These are phyloP conservation scores for Cryoendolithus antarcticus DNA, from an alignment of 2,329 filamentous ascomycete species.

Conservation along the genomic window DNA sequence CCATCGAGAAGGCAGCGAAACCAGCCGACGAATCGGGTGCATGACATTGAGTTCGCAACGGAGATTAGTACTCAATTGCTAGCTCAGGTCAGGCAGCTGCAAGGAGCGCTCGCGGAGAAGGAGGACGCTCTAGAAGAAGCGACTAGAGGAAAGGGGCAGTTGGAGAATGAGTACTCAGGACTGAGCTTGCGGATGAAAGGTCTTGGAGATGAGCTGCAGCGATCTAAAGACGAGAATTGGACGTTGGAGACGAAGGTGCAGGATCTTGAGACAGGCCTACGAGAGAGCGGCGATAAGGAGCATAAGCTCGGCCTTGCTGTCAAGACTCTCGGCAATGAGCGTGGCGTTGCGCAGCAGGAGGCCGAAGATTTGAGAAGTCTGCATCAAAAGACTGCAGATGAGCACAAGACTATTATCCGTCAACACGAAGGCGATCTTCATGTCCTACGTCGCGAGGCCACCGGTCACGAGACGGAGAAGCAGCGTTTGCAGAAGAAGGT, in stretches of 20 bases:
- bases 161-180: constrained; percentile 72
- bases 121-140: constrained; percentile 72
- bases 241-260: constrained; percentile 86
- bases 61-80: constrained; percentile 93
- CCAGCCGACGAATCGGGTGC: constrained; percentile 73
- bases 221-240: constrained; percentile 98
- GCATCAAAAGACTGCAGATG: constrained; percentile 68
- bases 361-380: constrained; percentile 77
- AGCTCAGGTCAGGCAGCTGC: constrained; percentile 83
- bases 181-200: constrained; percentile 68
- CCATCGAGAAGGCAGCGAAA: constrained; percentile 74
- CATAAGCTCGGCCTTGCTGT: constrained; percentile 66
- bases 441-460: constrained; percentile 66
- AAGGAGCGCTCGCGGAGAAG: constrained; percentile 71
- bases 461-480: constrained; percentile 66
- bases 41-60: constrained; percentile 96
- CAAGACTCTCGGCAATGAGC: constrained; percentile 58
- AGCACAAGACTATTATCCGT: constrained; percentile 64
- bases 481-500: constrained; percentile 69
- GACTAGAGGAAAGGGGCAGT: constrained; percentile 60
- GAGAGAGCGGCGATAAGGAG: constrained; percentile 69
- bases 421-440: constrained; percentile 83
- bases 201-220: constrained; percentile 85
- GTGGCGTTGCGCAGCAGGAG: constrained; percentile 67
- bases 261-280: constrained; percentile 61